Conservation (phyloP, 2,329 filamentous ascomycete species). For the Aspergillus ustus region DNA sequence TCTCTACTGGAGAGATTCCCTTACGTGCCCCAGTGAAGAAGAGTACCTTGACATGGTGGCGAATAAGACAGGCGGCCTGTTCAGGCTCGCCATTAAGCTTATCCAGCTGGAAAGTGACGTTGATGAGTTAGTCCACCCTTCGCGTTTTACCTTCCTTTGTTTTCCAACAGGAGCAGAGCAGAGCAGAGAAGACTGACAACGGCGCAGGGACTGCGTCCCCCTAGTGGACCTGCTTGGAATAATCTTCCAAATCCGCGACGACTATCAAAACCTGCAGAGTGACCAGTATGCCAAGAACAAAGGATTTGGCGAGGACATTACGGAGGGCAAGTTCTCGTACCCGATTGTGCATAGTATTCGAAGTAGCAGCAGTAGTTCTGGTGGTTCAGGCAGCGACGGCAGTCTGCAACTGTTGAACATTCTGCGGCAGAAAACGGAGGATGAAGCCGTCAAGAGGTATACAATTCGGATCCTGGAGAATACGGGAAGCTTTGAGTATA, state of each 20-base stretch:
- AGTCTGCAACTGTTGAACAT: conserved; percentile 80
- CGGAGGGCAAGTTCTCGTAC: conserved; percentile 94
- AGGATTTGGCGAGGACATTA: conserved; percentile 88
- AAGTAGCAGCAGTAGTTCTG: not conserved
- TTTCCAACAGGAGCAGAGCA: not conserved
- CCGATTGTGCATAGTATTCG: conserved; percentile 88
- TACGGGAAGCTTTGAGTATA: conserved; percentile 82
- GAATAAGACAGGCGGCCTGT: conserved; percentile 49
- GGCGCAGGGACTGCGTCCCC: conserved; percentile 44
- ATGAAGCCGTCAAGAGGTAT: conserved; percentile 84
- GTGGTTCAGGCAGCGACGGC: conserved; percentile 50
- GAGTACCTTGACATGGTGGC: conserved; percentile 50
- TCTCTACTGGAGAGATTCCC: conserved; percentile 46
- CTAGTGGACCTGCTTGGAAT: conserved; percentile 64
- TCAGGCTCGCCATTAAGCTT: conserved; percentile 43
- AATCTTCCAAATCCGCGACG: conserved; percentile 54
- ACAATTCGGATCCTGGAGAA: conserved; percentile 84
- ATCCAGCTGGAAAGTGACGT: conserved; percentile 39
- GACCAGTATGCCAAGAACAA: conserved; percentile 77
- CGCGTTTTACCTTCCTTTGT: not conserved
- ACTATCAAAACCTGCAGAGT: conserved; percentile 79
- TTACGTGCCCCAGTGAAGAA: conserved; percentile 43
- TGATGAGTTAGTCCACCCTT: not conserved
- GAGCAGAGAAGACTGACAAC: not conserved
- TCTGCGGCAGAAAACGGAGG: conserved; percentile 79